Evolutionary conservation across 2,329 filamentous ascomycete species (phyloP), one percentile per base, ranked within the genome.

Genomic region (Diaporthe citri): DNA sequence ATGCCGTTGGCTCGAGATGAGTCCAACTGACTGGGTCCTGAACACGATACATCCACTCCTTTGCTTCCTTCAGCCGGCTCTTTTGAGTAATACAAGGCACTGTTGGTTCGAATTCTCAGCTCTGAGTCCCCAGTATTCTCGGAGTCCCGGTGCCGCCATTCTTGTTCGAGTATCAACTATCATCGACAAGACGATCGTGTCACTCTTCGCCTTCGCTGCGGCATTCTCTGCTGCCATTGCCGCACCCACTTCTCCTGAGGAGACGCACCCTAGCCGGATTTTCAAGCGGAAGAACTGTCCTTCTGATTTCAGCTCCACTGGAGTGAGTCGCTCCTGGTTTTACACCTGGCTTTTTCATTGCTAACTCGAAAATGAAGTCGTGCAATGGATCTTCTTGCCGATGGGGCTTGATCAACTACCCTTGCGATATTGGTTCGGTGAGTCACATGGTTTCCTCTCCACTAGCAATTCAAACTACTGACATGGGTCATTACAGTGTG

Each of bases 171-270:
- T 10, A 56, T 20, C 25, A 56, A 34, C 28, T 31, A 34, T 7
- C 6, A 56, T 56, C 15, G 46, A 34, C 6, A 34, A 34, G 28
- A 34, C 28, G 25, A 56, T 57, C 31, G 36, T 36, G 55, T 8
- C 55, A n/a, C 10, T 57, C 55, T 36, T 57, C 17, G 55, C 28
- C 36, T 22, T 57, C 8, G 31, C 55, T 34, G 36, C 55, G 31
- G 55, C 55, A n/a, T 36, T 57, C 31, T 57, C 55, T 57, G 55
- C 31, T 57, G 55, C 31, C 28, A 57, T 36, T 57, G 55, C 55
- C 55, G 17, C 28, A 36, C 55, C 55, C 55, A 57, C 55, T n/a
- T 57, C 55, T 57, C 20, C 55, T 31, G 55, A 36, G 55, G 31
- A 34, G 31, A 57, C 55, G 20, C 31, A 13, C 5, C 31, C 31